Percentiles rank a stretch among this genome's conserved stretches.
Conservation (phyloP, 768 basidiomycete genomes). For the Phylloporus arenicola region DNA sequence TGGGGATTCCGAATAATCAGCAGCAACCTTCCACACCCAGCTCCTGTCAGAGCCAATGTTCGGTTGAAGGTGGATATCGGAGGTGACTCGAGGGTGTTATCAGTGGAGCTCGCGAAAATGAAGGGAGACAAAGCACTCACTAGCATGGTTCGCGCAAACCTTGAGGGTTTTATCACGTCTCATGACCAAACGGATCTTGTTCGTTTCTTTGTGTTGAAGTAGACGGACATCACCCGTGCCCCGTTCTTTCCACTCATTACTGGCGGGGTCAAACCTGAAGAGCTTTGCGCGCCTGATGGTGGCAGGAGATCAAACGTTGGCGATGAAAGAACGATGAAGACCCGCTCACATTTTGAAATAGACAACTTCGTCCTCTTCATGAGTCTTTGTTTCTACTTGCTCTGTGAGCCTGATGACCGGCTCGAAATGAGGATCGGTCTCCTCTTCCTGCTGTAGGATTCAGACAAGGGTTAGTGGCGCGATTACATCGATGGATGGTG, state of each 20-base stretch:
- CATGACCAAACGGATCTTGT: slow-evolving; percentile 96
- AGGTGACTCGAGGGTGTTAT: slow-evolving; percentile 50
- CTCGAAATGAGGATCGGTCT: slow-evolving; percentile 87
- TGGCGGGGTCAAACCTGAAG: slow-evolving; percentile 80
- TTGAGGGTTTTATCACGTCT: slow-evolving; percentile 99
- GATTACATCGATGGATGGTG: slow-evolving; percentile 22
- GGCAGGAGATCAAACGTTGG: slow-evolving; percentile 15
- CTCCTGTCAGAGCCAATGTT: slow-evolving; percentile 98
- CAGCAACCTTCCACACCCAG: slow-evolving; percentile 98
- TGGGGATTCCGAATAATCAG: slow-evolving; percentile 89
- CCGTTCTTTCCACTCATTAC: slow-evolving; percentile 95
- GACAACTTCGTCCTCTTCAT: slow-evolving; percentile 89
- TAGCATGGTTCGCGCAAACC: slow-evolving; percentile 96
- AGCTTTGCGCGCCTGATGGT: slow-evolving; percentile 87
- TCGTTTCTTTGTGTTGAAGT: slow-evolving; percentile 80
- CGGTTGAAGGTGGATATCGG: slow-evolving; percentile 91
- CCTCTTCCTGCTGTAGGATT: slow-evolving; percentile 50
- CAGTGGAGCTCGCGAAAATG: neutral
- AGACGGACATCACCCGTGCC: slow-evolving; percentile 95
- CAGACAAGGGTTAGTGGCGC: slow-evolving; percentile 28
- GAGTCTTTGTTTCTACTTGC: slow-evolving; percentile 90
- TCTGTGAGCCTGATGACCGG: slow-evolving; percentile 96
- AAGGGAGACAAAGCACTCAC: slow-evolving; percentile 42
- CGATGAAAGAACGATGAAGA: neutral
- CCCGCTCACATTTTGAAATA: slow-evolving; percentile 89